A percentile compares a stretch with the other conserved stretches of the same genome.
phyloP scores from a whole-genome alignment of 2,329 filamentous ascomycete genomes.

The Nemania diffusa region DNA sequence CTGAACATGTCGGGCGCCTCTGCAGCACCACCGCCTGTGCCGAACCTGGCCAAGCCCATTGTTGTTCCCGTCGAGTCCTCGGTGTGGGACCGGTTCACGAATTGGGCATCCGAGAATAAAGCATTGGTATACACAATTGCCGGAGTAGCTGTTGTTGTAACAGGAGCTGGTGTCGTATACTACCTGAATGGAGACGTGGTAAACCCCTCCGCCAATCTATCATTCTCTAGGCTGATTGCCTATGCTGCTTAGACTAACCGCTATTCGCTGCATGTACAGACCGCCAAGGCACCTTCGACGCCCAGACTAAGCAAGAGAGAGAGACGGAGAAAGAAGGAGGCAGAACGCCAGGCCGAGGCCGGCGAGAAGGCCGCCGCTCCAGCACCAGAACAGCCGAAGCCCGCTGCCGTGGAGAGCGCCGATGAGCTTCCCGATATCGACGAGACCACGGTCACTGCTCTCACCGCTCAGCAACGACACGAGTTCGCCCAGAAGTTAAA shows the following conservation, averaged over 20 bases:
- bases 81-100: constrained; percentile 88
- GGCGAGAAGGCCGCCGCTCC: constrained; percentile 51
- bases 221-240: not conserved
- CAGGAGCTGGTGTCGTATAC: constrained; percentile 91
- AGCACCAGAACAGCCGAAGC: constrained; percentile 57
- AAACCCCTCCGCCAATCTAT: constrained; percentile 44
- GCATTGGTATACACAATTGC: constrained; percentile 95
- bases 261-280: constrained; percentile 47
- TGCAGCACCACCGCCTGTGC: constrained; percentile 60
- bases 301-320: constrained; percentile 91
- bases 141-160: constrained; percentile 90
- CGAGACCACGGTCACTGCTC: constrained; percentile 63
- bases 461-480: constrained; percentile 76
- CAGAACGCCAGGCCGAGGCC: constrained; percentile 66
- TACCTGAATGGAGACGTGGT: constrained; percentile 76
- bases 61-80: constrained; percentile 66
- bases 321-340: constrained; percentile 86
- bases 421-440: constrained; percentile 77
- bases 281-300: constrained; percentile 57
- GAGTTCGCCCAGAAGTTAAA: constrained; percentile 92
- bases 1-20: constrained; percentile 50
- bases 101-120: constrained; percentile 96
- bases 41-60: constrained; percentile 56
- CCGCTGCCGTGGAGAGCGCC: constrained; percentile 65
- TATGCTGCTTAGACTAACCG: constrained; percentile 22